phyloP scores from a whole-genome alignment of 192 early-diverging fungal species.

The Coemansia sp. region DNA sequence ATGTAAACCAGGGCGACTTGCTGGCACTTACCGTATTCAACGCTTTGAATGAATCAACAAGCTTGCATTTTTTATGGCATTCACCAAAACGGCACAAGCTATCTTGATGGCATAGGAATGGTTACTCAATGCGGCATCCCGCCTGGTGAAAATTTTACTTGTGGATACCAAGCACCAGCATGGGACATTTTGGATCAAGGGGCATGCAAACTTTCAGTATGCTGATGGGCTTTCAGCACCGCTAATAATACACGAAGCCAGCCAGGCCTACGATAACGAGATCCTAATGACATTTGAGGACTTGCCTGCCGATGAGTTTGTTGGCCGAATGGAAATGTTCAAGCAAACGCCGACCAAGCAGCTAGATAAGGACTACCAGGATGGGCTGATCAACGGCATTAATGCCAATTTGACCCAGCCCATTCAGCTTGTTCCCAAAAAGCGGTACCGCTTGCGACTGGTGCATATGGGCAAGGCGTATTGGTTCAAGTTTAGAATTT shows the following conservation, averaged over 20 bases:
- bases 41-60: slow-evolving; percentile 48
- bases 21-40: slow-evolving; percentile 48
- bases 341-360: not conserved
- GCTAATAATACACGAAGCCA: slow-evolving; percentile 62
- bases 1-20: slow-evolving; percentile 15
- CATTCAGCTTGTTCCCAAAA: slow-evolving; percentile 65
- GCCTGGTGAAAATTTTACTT: slow-evolving; percentile 55
- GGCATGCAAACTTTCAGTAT: slow-evolving; percentile 68
- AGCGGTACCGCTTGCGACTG: slow-evolving; percentile 77
- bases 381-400: slow-evolving; percentile 58
- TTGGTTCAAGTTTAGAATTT: slow-evolving; percentile 71
- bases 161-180: slow-evolving; percentile 60
- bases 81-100: slow-evolving; percentile 46
- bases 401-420: slow-evolving; percentile 52
- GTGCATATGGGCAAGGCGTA: slow-evolving; percentile 68
- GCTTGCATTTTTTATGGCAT: slow-evolving; percentile 26
- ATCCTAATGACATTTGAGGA: slow-evolving; percentile 64
- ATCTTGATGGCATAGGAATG: slow-evolving; percentile 66
- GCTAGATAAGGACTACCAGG: slow-evolving; percentile 14
- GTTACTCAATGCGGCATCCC: slow-evolving; percentile 77
- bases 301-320: slow-evolving; percentile 57
- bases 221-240: slow-evolving; percentile 74
- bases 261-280: slow-evolving; percentile 67
- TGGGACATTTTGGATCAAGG: slow-evolving; percentile 84
- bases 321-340: slow-evolving; percentile 1